Conservation (phyloP, 306 rosid species). For the Lathyrus tuberosus region DNA sequence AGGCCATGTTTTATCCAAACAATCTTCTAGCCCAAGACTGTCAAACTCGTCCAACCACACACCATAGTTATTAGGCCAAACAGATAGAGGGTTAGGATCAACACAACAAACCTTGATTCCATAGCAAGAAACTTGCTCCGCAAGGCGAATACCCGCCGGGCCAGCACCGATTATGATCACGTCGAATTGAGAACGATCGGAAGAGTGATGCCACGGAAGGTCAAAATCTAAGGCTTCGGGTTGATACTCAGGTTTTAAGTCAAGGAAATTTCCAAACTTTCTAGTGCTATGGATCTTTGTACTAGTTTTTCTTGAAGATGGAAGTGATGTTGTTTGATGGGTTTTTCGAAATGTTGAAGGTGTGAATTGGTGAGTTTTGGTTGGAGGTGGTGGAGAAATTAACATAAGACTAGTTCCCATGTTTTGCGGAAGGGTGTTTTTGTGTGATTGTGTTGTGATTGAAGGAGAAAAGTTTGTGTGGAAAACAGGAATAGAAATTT, state of each 20-base stretch:
- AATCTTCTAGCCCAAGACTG: conserved; percentile 58
- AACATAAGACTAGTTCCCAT: conserved; percentile 48
- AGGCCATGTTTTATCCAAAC: conserved; percentile 81
- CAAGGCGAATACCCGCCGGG: conserved; percentile 77
- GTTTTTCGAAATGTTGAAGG: conserved; percentile 24
- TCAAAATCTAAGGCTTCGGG: conserved; percentile 55
- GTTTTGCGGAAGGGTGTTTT: conserved; percentile 15
- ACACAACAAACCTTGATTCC: conserved; percentile 82
- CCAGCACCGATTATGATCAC: conserved; percentile 75
- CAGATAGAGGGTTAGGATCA: conserved; percentile 76
- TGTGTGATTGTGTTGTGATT: conserved; percentile 3
- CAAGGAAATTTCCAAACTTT: conserved; percentile 64
- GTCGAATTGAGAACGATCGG: conserved; percentile 49
- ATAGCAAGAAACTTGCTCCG: conserved; percentile 66
- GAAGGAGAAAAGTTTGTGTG: conserved; percentile 26
- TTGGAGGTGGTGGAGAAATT: conserved; percentile 41
- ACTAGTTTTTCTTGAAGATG: conserved; percentile 37
- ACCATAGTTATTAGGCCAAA: conserved; percentile 93
- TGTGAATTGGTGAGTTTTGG: conserved; percentile 34
- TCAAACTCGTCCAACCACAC: conserved; percentile 86
- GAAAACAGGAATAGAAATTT: neutral
- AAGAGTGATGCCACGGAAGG: conserved; percentile 58
- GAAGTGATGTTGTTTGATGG: conserved; percentile 30
- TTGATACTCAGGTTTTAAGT: conserved; percentile 53
- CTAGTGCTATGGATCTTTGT: conserved; percentile 43